Conservation (phyloP, 176 grass and related monocot species). For the Coix lacrymajobi region DNA sequence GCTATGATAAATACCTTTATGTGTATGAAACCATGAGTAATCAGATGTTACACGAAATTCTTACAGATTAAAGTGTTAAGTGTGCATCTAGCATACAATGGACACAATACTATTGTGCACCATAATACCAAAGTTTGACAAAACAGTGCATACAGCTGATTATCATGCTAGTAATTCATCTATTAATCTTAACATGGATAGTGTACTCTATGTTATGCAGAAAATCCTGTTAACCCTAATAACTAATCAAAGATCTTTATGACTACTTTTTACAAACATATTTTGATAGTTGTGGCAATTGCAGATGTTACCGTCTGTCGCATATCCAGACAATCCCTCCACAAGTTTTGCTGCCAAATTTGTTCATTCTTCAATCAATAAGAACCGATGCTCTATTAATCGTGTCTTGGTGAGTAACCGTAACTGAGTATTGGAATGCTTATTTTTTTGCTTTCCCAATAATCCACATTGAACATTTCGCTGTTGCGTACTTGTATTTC, state of each 20-base stretch:
- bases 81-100: constrained; percentile 6
- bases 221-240: neutral
- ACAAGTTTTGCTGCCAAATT: constrained; percentile 98
- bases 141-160: neutral
- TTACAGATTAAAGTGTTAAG: neutral
- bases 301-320: constrained; percentile 89
- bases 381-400: constrained; percentile 98
- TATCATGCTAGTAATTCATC: neutral
- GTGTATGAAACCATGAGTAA: neutral
- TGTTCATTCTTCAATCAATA: constrained; percentile 97
- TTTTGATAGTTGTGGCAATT: constrained; percentile 25
- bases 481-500: constrained; percentile 1
- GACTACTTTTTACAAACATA: constrained; percentile 6
- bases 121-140: neutral
- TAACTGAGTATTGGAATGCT: constrained; percentile 57
- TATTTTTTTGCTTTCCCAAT: neutral
- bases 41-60: neutral
- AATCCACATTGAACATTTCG: neutral
- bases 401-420: constrained; percentile 94
- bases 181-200: neutral
- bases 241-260: neutral
- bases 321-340: constrained; percentile 88
- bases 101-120: neutral
- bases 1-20: neutral
- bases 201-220: neutral